Evolutionary conservation across 257 asterid species (phyloP).

Genomic region (Nicotiana tabacum): DNA sequence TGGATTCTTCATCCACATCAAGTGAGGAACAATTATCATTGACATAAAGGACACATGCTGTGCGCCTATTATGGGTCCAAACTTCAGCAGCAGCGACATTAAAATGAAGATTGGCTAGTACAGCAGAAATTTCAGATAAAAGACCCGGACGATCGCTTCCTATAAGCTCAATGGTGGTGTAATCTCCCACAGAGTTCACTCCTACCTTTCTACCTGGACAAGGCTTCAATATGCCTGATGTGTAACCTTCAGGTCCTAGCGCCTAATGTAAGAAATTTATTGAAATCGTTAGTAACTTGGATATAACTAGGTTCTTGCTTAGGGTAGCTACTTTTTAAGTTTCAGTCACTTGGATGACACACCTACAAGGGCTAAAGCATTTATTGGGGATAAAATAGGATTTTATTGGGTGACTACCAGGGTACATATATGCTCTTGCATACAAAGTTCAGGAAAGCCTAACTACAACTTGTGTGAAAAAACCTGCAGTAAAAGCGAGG

Average conservation of each 20-base stretch:
- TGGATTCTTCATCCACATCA: constrained; percentile 59
- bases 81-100: constrained; percentile 92
- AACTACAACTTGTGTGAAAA: not conserved
- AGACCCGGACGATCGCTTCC: constrained; percentile 93
- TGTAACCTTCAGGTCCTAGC: constrained; percentile 79
- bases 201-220: constrained; percentile 62
- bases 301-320: not conserved
- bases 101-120: constrained; percentile 72
- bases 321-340: not conserved
- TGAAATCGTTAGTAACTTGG: constrained; percentile 9
- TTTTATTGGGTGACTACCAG: not conserved
- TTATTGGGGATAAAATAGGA: not conserved
- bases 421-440: not conserved
- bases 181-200: constrained; percentile 56
- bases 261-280: constrained; percentile 38
- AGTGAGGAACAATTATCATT: constrained; percentile 52
- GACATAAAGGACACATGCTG: constrained; percentile 87
- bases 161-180: constrained; percentile 77
- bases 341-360: not conserved
- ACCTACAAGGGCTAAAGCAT: not conserved
- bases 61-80: constrained; percentile 89
- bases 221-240: constrained; percentile 53
- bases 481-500: not conserved
- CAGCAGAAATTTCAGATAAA: constrained; percentile 80
- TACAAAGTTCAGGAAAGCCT: not conserved